Percentiles rank a stretch among this genome's conserved stretches.
phyloP scores from a whole-genome alignment of 1,284 basidiomycete species.

The Microbotryum scabiosae region DNA sequence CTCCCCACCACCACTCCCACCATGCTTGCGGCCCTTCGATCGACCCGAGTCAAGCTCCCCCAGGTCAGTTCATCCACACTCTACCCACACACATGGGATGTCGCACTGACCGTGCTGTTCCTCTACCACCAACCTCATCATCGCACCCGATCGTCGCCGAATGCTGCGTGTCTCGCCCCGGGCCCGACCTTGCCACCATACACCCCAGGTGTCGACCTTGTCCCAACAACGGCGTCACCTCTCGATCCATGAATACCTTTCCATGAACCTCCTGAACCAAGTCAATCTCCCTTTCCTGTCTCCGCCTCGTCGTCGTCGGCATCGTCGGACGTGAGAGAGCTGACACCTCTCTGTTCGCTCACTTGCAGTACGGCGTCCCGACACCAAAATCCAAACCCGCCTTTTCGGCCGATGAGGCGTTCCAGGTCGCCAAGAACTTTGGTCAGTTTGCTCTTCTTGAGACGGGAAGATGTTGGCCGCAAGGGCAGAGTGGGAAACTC shows the following conservation, averaged over 20 bases:
- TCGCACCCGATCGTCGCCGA: not conserved
- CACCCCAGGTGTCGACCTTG: not conserved
- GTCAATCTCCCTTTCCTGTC: constrained; percentile 46
- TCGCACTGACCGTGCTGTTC: not conserved
- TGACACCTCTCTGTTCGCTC: not conserved
- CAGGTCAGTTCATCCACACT: constrained; percentile 9
- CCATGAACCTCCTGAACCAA: constrained; percentile 85
- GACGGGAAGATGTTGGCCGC: not conserved
- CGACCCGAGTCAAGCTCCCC: constrained; percentile 17
- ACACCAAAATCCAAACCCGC: constrained; percentile 90
- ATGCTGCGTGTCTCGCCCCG: no score
- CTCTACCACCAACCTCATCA: constrained; percentile 4
- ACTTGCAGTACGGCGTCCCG: constrained; percentile 76
- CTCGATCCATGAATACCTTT: constrained; percentile 98
- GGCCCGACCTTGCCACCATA: not conserved
- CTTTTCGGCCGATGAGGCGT: constrained; percentile 81
- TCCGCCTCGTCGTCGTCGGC: not conserved
- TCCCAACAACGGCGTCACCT: constrained; percentile 72
- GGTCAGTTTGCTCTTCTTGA: constrained; percentile 43
- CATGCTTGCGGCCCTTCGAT: constrained; percentile 26
- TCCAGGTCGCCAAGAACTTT: constrained; percentile 77
- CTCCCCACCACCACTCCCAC: no score
- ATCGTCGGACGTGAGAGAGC: not conserved
- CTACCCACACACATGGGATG: no score
- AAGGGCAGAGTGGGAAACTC: not conserved